These are phyloP conservation scores for Macadamia tetraphylla DNA, from an alignment of 164 flowering plant species.

Conservation along the genomic window DNA sequence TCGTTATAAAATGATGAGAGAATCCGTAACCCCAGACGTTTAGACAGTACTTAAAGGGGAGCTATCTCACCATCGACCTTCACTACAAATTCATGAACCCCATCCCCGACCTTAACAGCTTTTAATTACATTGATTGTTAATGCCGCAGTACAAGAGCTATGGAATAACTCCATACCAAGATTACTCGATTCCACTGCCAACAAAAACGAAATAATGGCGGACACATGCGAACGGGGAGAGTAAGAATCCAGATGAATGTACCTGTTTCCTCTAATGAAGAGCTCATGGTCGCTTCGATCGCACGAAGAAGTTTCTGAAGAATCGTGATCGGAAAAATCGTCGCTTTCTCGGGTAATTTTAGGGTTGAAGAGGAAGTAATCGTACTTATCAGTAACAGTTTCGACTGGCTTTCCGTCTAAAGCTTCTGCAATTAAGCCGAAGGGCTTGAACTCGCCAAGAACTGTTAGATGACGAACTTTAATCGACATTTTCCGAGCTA, in stretches of 20 bases:
- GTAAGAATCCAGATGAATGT: slow-evolving; percentile 4
- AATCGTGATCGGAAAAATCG: slow-evolving; percentile 22
- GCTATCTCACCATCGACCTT: too few relatives aligned
- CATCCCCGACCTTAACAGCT: too few relatives aligned
- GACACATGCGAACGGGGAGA: too few relatives aligned
- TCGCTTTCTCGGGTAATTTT: slow-evolving; percentile 40
- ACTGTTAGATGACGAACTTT: slow-evolving; percentile 64
- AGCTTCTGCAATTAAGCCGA: slow-evolving; percentile 79
- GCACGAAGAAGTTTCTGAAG: slow-evolving; percentile 24
- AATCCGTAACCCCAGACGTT: not conserved
- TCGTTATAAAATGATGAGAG: not conserved
- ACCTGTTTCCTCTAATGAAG: slow-evolving; percentile 89
- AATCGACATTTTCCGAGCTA: slow-evolving; percentile 28
- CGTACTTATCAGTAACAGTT: slow-evolving; percentile 36
- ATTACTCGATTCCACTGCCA: too few relatives aligned
- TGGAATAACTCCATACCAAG: too few relatives aligned
- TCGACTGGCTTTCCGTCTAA: slow-evolving; percentile 65
- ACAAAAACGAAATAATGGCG: not conserved
- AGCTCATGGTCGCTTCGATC: slow-evolving; percentile 74
- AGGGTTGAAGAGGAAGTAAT: slow-evolving; percentile 75
- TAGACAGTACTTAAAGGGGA: too few relatives aligned
- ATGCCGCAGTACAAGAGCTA: too few relatives aligned
- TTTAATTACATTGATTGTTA: too few relatives aligned
- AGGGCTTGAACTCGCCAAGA: slow-evolving; percentile 89
- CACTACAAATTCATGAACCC: too few relatives aligned